These are phyloP conservation scores for Apophysomyces ossiformis DNA, from an alignment of 371 early-diverging fungal species.

Conservation along the genomic window DNA sequence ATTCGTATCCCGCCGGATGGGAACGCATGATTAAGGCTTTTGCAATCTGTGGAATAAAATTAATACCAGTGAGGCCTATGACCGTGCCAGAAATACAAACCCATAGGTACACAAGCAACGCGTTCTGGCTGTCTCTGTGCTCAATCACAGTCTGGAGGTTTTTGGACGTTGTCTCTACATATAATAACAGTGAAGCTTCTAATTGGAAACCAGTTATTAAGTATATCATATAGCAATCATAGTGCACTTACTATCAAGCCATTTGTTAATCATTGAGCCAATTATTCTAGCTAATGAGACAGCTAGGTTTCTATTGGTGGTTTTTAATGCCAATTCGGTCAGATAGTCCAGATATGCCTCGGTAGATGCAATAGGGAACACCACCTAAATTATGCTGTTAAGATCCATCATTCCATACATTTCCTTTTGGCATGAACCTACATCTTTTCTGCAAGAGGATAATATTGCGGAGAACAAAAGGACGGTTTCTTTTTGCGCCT, in stretches of 20 bases:
- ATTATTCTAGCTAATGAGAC: slow-evolving; percentile 53
- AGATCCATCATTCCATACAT: background rate
- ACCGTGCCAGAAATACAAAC: slow-evolving; percentile 16
- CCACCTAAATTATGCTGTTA: slow-evolving; percentile 26
- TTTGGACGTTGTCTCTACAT: slow-evolving; percentile 32
- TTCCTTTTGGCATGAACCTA: slow-evolving; percentile 20
- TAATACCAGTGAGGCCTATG: background rate
- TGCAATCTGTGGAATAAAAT: slow-evolving; percentile 50
- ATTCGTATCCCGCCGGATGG: slow-evolving; percentile 56
- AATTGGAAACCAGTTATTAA: background rate
- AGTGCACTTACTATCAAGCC: slow-evolving; percentile 48
- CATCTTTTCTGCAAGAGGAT: slow-evolving; percentile 62
- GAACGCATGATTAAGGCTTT: slow-evolving; percentile 67
- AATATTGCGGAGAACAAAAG: slow-evolving; percentile 60
- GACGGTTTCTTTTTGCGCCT: slow-evolving; percentile 49
- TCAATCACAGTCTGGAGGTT: slow-evolving; percentile 30
- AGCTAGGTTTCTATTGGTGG: slow-evolving; percentile 40
- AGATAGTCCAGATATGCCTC: slow-evolving; percentile 54
- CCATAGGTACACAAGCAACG: slow-evolving; percentile 47
- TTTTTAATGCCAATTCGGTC: slow-evolving; percentile 48
- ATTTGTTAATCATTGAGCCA: slow-evolving; percentile 68
- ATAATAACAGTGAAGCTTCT: slow-evolving; percentile 39
- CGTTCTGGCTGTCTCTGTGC: slow-evolving; percentile 23
- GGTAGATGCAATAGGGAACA: slow-evolving; percentile 54
- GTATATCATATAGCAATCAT: background rate